Conservation (phyloP, 176 grass and related monocot species). For the Lolium perenne region DNA sequence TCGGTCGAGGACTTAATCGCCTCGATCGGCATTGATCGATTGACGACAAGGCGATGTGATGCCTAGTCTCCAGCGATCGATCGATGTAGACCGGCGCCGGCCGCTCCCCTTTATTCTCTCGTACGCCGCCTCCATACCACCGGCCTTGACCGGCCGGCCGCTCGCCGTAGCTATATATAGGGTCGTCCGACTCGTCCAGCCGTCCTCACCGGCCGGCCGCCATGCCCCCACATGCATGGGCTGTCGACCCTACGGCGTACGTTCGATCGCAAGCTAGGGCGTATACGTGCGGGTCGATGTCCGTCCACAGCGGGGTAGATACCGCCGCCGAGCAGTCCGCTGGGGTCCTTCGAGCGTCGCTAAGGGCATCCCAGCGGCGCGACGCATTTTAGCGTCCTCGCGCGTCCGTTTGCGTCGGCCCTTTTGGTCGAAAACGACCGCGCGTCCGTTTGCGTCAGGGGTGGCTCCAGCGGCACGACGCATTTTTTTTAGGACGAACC, state of each 20-base stretch:
- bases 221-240: too few relatives aligned
- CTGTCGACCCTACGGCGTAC: too few relatives aligned
- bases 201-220: too few relatives aligned
- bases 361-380: too few relatives aligned
- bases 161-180: neutral
- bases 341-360: neutral
- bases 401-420: too few relatives aligned
- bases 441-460: too few relatives aligned
- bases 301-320: neutral
- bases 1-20: neutral
- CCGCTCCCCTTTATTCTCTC: neutral
- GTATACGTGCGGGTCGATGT: neutral
- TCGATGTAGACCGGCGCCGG: neutral
- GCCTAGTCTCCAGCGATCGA: neutral
- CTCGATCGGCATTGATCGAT: neutral
- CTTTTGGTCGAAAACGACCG: too few relatives aligned
- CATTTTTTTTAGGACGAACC: too few relatives aligned
- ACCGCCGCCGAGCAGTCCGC: neutral
- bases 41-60: slow-evolving; percentile 45
- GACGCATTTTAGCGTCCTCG: neutral
- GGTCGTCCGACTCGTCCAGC: neutral
- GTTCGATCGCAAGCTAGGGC: too few relatives aligned
- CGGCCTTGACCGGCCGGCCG: neutral
- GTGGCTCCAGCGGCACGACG: too few relatives aligned
- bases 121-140: slow-evolving; percentile 31